Conservation (phyloP, 352 stramenopile genomes). For the Pythium guiyangense region DNA sequence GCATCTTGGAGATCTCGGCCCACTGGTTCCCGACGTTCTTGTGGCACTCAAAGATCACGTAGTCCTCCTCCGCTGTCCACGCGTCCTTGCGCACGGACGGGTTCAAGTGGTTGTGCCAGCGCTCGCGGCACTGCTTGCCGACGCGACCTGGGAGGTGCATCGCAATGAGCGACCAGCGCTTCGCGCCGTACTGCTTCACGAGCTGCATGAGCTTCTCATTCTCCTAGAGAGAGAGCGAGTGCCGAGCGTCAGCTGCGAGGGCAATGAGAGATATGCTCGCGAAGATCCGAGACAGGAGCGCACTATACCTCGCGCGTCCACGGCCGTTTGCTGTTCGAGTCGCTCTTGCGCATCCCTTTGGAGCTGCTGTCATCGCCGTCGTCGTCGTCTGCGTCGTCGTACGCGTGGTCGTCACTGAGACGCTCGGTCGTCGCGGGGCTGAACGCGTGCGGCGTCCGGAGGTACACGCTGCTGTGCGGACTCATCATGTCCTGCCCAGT, state of each 20-base stretch:
- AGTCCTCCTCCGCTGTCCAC: constrained; percentile 88
- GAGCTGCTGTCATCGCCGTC: constrained; percentile 44
- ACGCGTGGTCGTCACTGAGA: constrained; percentile 34
- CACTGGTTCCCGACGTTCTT: constrained; percentile 92
- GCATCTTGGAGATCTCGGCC: constrained; percentile 90
- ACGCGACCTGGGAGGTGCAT: constrained; percentile 85
- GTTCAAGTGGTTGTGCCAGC: constrained; percentile 89
- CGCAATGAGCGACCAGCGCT: constrained; percentile 87
- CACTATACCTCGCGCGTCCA: constrained; percentile 63
- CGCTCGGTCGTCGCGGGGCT: too few relatives aligned
- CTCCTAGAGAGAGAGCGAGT: constrained; percentile 28
- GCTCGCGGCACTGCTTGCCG: constrained; percentile 87
- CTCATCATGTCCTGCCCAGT: too few relatives aligned
- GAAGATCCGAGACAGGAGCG: not conserved
- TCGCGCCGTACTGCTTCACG: constrained; percentile 87
- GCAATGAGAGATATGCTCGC: not conserved
- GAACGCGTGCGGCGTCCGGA: constrained; percentile 3
- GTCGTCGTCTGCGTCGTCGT: constrained; percentile 71
- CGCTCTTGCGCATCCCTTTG: constrained; percentile 41
- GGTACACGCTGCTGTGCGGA: not conserved
- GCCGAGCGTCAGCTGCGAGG: not conserved
- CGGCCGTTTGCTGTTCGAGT: constrained; percentile 83
- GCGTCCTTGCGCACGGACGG: constrained; percentile 85
- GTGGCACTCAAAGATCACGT: constrained; percentile 89
- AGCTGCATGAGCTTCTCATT: constrained; percentile 87